phyloP scores from a whole-genome alignment of 139 green algal genomes.

The Raphidocelis subcapitata region DNA sequence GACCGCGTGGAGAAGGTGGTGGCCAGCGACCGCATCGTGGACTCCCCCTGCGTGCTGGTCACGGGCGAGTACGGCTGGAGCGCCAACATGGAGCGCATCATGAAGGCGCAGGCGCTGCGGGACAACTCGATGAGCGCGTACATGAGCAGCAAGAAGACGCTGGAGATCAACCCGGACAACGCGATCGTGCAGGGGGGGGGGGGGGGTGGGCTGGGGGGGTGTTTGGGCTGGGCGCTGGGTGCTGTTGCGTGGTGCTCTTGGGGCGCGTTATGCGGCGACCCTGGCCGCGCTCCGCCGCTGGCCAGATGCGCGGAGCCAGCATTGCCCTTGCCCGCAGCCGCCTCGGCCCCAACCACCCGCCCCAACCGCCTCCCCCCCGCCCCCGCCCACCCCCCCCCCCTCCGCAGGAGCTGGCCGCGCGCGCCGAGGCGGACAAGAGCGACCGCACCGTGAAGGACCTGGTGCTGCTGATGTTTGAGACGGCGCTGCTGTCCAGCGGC shows the following conservation, averaged over 20 bases:
- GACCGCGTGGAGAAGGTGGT: slow-evolving; percentile 93
- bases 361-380: too few relatives aligned
- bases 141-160: slow-evolving; percentile 99
- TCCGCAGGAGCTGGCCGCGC: slow-evolving; percentile 80
- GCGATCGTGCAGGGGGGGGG: slow-evolving; percentile 85
- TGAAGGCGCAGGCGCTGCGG: slow-evolving; percentile 98
- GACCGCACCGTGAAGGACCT: slow-evolving; percentile 99
- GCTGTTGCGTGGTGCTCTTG: too few relatives aligned
- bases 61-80: slow-evolving; percentile 99
- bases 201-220: too few relatives aligned
- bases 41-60: slow-evolving; percentile 98
- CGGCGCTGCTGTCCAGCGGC: slow-evolving; percentile 91
- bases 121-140: slow-evolving; percentile 96
- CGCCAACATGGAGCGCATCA: slow-evolving; percentile 99
- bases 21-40: slow-evolving; percentile 97
- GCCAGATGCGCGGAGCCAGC: too few relatives aligned
- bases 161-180: slow-evolving; percentile 99
- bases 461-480: slow-evolving; percentile 98
- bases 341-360: too few relatives aligned
- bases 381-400: background rate
- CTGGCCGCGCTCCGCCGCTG: too few relatives aligned
- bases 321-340: too few relatives aligned
- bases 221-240: too few relatives aligned
- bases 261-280: too few relatives aligned
- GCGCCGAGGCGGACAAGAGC: slow-evolving; percentile 90